Evolutionary conservation across 768 basidiomycete genomes (phyloP).

Genomic region (Lentinula aciculospora): DNA sequence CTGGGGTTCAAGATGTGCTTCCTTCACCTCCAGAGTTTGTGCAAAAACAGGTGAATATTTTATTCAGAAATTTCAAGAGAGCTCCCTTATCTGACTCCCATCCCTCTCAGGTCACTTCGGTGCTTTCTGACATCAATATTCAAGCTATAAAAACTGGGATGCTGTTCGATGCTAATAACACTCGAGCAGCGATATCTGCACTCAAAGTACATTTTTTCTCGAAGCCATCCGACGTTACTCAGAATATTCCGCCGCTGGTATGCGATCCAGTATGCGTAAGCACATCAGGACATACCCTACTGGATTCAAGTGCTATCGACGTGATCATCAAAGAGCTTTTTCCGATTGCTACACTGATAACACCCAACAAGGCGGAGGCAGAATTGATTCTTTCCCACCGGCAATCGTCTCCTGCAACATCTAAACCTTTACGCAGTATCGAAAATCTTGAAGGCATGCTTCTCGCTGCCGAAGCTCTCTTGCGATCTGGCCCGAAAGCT

Average conservation of each 20-base stretch:
- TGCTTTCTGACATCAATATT: conserved; percentile 68
- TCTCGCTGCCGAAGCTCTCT: conserved; percentile 42
- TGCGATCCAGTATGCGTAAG: conserved; percentile 92
- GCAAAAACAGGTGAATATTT: conserved; percentile 54
- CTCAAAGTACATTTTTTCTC: conserved; percentile 36
- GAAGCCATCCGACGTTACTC: not conserved
- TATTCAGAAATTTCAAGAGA: too few relatives aligned
- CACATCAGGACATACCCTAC: conserved; percentile 79
- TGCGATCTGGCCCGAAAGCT: conserved; percentile 41
- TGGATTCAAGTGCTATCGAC: conserved; percentile 60
- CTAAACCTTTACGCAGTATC: conserved; percentile 23
- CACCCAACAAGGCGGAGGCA: conserved; percentile 83
- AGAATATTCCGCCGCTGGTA: conserved; percentile 49
- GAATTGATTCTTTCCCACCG: conserved; percentile 53
- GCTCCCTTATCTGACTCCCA: too few relatives aligned
- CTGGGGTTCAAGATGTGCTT: conserved; percentile 73
- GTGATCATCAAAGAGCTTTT: conserved; percentile 59
- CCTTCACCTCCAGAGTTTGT: conserved; percentile 67
- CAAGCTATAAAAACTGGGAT: conserved; percentile 86
- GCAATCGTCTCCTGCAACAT: conserved; percentile 10
- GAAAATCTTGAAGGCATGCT: conserved; percentile 55
- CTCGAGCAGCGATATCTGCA: conserved; percentile 42
- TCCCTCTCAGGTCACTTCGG: conserved; percentile 57
- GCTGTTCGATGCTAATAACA: conserved; percentile 61
- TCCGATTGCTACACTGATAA: conserved; percentile 67